Base-by-base conservation (phyloP, 768 basidiomycete species). In the Boletus edulis region DNA sequence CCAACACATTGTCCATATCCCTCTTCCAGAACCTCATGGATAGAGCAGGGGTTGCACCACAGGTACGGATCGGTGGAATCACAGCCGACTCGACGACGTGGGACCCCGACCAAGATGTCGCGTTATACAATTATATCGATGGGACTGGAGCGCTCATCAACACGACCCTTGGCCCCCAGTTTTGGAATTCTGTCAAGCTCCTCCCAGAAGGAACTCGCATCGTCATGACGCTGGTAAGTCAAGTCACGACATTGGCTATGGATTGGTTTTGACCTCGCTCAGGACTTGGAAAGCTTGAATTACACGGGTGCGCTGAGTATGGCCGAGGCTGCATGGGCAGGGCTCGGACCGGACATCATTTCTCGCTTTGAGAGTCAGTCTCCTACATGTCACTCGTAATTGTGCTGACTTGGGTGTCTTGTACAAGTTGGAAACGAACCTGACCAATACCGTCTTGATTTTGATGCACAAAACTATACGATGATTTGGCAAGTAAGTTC, bases 71-170 rank as follows among this genome's bases (percentile, higher is more conserved):
- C 18, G 79, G 81, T 24, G 81, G 81, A 0, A 80, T 81, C 57
- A 81, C 80, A 0, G 81, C 80, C 5, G 78, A 82, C 59, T 80
- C 79, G 14, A 78, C 80, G 2, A 76, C 74, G 49, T 80, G 79
- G 78, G 63, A 79, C 51, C 67, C 75, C 0, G 66, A 72, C 13
- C 73, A 76, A 41, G 69, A 72, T 34, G 47, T 35, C 20, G 56
- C 57, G 2, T 35, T 62, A 40, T 57, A 59, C 62, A 82, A 79
- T 57, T 78, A 76, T 52, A 72, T 81, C 31, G 75, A 77, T 40
- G 61, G 58, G n/a, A 67, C 62, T 3, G 78, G 78, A 17, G 73
- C 71, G 7, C 71, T 81, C 51, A 70, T 68, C 34, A 82, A 82
- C 54, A 81, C 79, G 12, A 81, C 78, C 1, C 75, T 82, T 54